Base-by-base conservation (phyloP, 2,329 filamentous ascomycete genomes). In the Penicillium sp. region DNA sequence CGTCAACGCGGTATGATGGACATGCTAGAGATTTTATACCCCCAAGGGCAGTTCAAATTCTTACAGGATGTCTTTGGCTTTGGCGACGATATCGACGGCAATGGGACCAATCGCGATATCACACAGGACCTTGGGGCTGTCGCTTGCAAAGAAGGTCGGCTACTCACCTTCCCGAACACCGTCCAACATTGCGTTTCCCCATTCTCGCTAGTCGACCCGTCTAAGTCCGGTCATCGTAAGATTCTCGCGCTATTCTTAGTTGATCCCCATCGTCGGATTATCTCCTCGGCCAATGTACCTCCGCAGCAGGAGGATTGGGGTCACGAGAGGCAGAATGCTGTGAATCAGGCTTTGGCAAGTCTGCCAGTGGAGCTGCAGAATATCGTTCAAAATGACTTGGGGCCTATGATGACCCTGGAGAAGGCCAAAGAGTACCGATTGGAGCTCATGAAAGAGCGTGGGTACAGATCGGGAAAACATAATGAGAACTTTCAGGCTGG, bases 191-290 rank as follows among this genome's bases (percentile, higher is more conserved):
- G 77, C 49, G 78, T 86, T 17, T 68, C 78, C 42, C 69, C 80
- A 2, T 85, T 86, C 70, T 60, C 72, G 15, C 75, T 86, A 10
- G 65, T 67, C 29, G 81, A 88, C 60, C 66, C 66, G 0, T 79
- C 78, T 0, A 80, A 78, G 56, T 80, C 82, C 0, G 85, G 85
- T 2, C 81, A 86, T 64, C 74, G 82, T 15, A 81, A 82, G 62
- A 81, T 87, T 54, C 71, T 87, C 0, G 81, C 81, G 0, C 74
- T 88, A 40, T 87, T 82, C 67, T 76, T 88, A 2, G 80, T 88
- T 0, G 84, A 88, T 62, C 85, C 85, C 0, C 66, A 79, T 31
- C 64, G 73, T 6, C 77, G 78, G 7, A 76, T 87, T 49, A 75
- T 83, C 10, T 85, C 74, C 3, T 82, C 80, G 0, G 75, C 76